phyloP scores from a whole-genome alignment of 2,329 filamentous ascomycete species.

The Aspergillus sp. region DNA sequence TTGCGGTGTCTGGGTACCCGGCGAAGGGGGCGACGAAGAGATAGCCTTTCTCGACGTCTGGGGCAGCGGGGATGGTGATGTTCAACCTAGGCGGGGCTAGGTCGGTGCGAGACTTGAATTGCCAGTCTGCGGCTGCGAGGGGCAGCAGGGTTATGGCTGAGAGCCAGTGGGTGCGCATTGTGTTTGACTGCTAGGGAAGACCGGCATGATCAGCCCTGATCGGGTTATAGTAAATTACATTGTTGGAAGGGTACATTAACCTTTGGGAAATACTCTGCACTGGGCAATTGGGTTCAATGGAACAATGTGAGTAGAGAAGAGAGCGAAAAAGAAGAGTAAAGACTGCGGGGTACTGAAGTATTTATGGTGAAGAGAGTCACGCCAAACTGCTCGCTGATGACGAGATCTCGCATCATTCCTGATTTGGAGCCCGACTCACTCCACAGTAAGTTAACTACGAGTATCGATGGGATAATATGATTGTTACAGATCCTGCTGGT shows the following conservation, averaged over 20 bases:
- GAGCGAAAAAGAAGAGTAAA: not conserved
- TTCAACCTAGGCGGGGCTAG: constrained; percentile 45
- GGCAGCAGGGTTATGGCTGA: constrained; percentile 12
- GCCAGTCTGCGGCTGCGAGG: constrained; percentile 43
- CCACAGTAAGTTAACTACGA: too few species aligned
- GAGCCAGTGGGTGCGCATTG: constrained; percentile 6
- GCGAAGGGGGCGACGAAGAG: constrained; percentile 41
- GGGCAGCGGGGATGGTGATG: constrained; percentile 40
- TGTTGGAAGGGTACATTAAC: constrained; percentile 12
- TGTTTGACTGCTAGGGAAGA: constrained; percentile 2
- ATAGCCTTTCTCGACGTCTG: constrained; percentile 37
- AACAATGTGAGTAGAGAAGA: not conserved
- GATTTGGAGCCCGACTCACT: not conserved
- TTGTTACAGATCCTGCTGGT: too few species aligned
- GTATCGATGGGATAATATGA: too few species aligned
- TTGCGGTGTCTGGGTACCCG: constrained; percentile 22
- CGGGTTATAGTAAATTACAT: not conserved
- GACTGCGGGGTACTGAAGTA: not conserved
- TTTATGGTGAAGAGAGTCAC: not conserved
- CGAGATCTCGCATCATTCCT: constrained; percentile 1
- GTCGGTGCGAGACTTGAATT: constrained; percentile 50
- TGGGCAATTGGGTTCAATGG: not conserved
- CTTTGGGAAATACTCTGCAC: constrained; percentile 12
- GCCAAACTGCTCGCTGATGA: not conserved
- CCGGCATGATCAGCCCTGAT: constrained; percentile 7